Base-by-base conservation (phyloP, 106 monocot genomes). In the Acorus gramineus region DNA sequence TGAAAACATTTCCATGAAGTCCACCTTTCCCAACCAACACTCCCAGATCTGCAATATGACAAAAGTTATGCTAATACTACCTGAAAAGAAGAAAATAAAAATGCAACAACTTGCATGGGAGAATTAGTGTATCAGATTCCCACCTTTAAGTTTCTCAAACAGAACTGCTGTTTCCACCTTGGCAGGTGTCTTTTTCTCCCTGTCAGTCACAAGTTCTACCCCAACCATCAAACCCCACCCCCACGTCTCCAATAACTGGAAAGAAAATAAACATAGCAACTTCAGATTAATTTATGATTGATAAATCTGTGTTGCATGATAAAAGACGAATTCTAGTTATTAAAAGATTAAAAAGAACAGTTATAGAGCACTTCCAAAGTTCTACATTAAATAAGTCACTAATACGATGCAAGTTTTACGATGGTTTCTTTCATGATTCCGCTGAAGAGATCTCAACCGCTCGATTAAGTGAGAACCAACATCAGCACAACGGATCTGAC, bases 391-490 rank as follows among this genome's bases (percentile, higher is more conserved):
- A 6, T 10, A 14, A 6, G 11, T 13, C 8, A 11, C 14, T 5
- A 1, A 3, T 4, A 49, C 14, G 7, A 63, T 49, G 2, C 28
- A n/a, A 48, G 46, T n/a, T 8, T 7, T 51, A 13, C 7, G 48
- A 50, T 5, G 14, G 8, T 76, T 83, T 91, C 96, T 79, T 72
- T 98, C 91, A 69, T 98, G 87, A 73, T 79, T 85, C 49, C 83
- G 63, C 63, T 91, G 91, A 74, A 98, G 91, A 60, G 52, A 11
- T 76, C 58, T 85, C 72, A 98, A 64, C 4, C 91, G 71, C 49
- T 87, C 71, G 50, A 88, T 56, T 65, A 98, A 71, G 60, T 98
- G 88, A 9, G 79, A 66, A 5, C 96, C 96, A 55, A 98, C 85
- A 65, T 77, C 74, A 57, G 87, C 81, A 67, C 85, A 98, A 66